phyloP scores from a whole-genome alignment of 2,329 filamentous ascomycete species.

The Thielaviopsis ethacetica region DNA sequence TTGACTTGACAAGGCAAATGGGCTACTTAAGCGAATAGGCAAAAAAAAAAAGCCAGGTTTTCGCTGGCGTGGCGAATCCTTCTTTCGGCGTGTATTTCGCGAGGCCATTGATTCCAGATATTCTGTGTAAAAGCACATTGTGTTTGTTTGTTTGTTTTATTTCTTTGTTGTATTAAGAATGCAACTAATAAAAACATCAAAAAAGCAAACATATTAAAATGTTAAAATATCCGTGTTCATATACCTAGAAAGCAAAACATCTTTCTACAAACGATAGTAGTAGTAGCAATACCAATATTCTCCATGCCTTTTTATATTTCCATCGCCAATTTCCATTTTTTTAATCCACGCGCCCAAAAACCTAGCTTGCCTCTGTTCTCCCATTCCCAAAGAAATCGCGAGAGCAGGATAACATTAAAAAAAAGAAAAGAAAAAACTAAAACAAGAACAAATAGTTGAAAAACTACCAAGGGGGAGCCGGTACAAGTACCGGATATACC shows the following conservation, averaged over 20 bases:
- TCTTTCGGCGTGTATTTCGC: too few relatives aligned
- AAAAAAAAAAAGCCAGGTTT: too few relatives aligned
- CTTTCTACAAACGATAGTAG: not conserved
- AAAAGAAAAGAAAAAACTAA: not conserved
- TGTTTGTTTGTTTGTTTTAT: too few relatives aligned
- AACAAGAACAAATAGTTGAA: not conserved
- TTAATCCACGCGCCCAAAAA: not conserved
- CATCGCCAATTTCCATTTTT: conserved; percentile 3
- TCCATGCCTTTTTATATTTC: conserved; percentile 4
- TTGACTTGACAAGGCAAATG: not conserved
- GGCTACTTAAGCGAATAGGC: not conserved
- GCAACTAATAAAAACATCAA: not conserved
- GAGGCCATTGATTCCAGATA: not conserved
- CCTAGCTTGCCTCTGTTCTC: too few relatives aligned
- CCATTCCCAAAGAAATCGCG: not conserved
- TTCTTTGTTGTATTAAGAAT: too few relatives aligned
- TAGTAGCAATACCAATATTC: not conserved
- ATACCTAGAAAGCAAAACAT: not conserved
- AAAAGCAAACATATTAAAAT: not conserved
- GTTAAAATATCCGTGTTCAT: not conserved
- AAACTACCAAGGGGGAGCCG: not conserved
- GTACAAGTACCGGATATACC: not conserved
- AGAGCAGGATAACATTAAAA: not conserved
- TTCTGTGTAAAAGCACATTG: too few relatives aligned
- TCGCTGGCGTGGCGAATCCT: too few relatives aligned